Base-by-base conservation (phyloP, 805 yeast species). In the Barnettozyma populi region DNA sequence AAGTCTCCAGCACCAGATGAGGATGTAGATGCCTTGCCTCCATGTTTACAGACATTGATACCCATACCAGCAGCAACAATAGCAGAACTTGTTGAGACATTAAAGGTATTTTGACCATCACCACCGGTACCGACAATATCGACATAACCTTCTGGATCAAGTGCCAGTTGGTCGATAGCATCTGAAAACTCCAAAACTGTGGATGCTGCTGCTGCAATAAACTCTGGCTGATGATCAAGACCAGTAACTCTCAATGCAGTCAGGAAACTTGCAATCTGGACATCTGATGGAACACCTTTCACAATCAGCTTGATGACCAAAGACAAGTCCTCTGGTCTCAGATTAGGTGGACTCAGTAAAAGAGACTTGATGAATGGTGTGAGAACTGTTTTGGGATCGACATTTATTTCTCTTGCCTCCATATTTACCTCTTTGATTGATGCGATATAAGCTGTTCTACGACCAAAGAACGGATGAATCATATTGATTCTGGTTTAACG, bases 121-220 rank as follows among this genome's bases (percentile, higher is more conserved):
- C 99, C 99, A 24, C 99, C 99, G 0, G 99, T 94, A 2, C 99
- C 99, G 6, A 94, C 99, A 27, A 94, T 87, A 64, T 94, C 99
- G 6, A 84, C 73, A 55, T 76, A 84, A 0, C 85, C 85, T 1
- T 64, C 66, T 1, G 68, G 57, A 36, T 75, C 77, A 13, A 78
- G 75, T 1, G 60, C 55, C 7, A 66, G 57, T 2, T 73, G 63
- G 9, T 74, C 69, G n/a, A 88, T 76, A 2, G 71, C 55, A 43
- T 75, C 76, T 7, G 94, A 81, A 56, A 75, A 83, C 56, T 79
- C 78, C 51, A 86, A 68, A 23, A 92, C 78, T 2, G 94, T 81
- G 19, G 71, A 69, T 0, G 89, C 97, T 0, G 97, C 97, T 8
- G 87, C 83, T 4, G 97, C 90, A 36, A 94, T 86, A 63, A 70